Evolutionary conservation across 2,329 filamentous ascomycete genomes (phyloP).

Genomic region (Lachnum nothofagi): DNA sequence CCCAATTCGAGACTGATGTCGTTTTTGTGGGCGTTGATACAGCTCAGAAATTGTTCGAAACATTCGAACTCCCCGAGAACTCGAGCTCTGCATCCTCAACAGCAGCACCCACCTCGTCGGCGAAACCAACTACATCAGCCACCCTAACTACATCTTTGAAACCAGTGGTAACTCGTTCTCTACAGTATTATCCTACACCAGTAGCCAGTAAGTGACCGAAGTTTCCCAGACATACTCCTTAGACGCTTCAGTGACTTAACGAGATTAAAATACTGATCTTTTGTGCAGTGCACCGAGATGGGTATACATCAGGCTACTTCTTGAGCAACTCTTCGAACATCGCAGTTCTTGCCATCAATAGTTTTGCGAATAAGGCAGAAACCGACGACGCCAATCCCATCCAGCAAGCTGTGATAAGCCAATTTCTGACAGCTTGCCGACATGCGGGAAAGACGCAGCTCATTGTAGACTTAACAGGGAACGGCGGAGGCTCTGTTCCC

Average conservation of each 20-base stretch:
- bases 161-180: neutral
- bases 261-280: neutral
- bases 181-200: slow-evolving; percentile 15
- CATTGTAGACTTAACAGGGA: slow-evolving; percentile 53
- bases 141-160: too few species aligned
- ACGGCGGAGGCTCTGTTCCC: slow-evolving; percentile 54
- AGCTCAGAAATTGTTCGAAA: slow-evolving; percentile 15
- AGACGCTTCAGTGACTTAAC: too few species aligned
- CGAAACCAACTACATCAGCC: too few species aligned
- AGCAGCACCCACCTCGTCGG: neutral
- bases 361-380: slow-evolving; percentile 22
- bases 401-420: slow-evolving; percentile 1
- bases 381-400: slow-evolving; percentile 21
- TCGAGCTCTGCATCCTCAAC: neutral
- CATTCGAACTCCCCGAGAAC: slow-evolving; percentile 7
- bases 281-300: slow-evolving; percentile 5
- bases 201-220: slow-evolving; percentile 3
- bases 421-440: slow-evolving; percentile 41
- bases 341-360: slow-evolving; percentile 18
- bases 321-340: slow-evolving; percentile 15
- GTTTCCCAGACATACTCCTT: neutral
- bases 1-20: slow-evolving; percentile 27
- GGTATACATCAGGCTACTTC: slow-evolving; percentile 21
- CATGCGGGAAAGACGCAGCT: slow-evolving; percentile 53
- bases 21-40: slow-evolving; percentile 20